Evolutionary conservation across 2,329 filamentous ascomycete genomes (phyloP), one percentile per base, ranked within the genome.

Genomic region (Aspergillus caelatus): DNA sequence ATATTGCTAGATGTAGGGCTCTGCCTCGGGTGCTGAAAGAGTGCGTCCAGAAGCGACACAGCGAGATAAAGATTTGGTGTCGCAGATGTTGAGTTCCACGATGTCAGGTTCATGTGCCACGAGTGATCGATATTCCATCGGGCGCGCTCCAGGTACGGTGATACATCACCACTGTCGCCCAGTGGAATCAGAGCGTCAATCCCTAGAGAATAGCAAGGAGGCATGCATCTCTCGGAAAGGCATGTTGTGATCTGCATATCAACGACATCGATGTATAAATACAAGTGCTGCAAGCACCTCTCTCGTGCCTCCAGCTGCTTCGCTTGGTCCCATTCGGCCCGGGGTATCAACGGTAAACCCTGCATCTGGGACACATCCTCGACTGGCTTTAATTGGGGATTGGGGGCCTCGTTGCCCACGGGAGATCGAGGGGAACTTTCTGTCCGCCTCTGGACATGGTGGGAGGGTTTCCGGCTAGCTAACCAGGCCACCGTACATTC

Each of bases 191-290:
- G 45, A 21, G 64, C 66, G 19, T 58, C 53, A 21, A 67, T 45
- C 16, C 65, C 65, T 39, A 66, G n/a, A 39, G 62, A 50, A 48
- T 66, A 59, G 23, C 58, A 45, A 57, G 59, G 65, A 19, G 56
- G 65, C 62, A 67, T 66, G 57, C 60, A 48, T 32, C 54, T 50
- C 26, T 57, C 45, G 14, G 50, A 63, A 14, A 67, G 64, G 50
- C 61, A 63, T 8, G 58, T 4, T 26, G 65, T 46, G 5, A 67
- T 12, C 6, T 62, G 64, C n/a, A 62, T 58, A 41, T 67, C 65
- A n/a, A 62, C 26, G 23, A 66, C 41, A 58, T 66, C 58, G 16
- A 67, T 43, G 34, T 66, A 67, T 34, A 67, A 48, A 39, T 54
- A 59, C 14, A 67, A 62, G 26, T 57, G 54, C 26, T 66, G 58